Base-by-base conservation (phyloP, 106 monocot genomes). In the Dendrobium nobile region DNA sequence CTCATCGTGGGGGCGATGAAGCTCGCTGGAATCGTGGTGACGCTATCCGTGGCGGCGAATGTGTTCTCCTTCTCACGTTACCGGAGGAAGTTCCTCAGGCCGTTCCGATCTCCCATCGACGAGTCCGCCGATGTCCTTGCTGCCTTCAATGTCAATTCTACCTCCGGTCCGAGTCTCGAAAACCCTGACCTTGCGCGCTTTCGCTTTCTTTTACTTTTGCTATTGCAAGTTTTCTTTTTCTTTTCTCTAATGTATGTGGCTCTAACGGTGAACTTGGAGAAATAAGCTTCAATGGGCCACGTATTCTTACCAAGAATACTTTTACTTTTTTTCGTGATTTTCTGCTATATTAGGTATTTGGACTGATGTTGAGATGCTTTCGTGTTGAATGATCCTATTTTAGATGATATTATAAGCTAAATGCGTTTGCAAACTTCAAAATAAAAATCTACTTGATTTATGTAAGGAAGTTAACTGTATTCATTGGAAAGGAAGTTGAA, bases 121-220 rank as follows among this genome's bases (percentile, higher is more conserved):
- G 93, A 96, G 77, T 87, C 91, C 27, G 51, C 87, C 20, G 93
- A 90, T 73, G 86, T 92, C 18, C 93, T 97, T 77, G 96, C 92
- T 41, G 88, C 88, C 78, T 96, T 93, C 87, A 47, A 58, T 80
- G 47, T 56, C 84, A n/a, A 77, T 41, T 75, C 77, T 22, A 55
- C 42, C 74, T 45, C 79, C 77, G 81, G 84, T 79, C 77, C 47
- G 47, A 72, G 10, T 47, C 82, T 28, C 45, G 1, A 51, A 80
- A 72, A 47, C 48, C 16, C 11, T 68, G 28, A 24, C 28, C 0
- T 1, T 28, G 22, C 28, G 10, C 1, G 19, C 26, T 68, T 65
- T 28, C 10, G 7, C 2, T 61, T 22, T 61, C 59, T 19, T 5
- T 61, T 22, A 19, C 19, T 4, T 61, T 61, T 61, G 9, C 47